Conservation (phyloP, 2,329 filamentous ascomycete genomes). For the Aspergillus carbonarius region DNA sequence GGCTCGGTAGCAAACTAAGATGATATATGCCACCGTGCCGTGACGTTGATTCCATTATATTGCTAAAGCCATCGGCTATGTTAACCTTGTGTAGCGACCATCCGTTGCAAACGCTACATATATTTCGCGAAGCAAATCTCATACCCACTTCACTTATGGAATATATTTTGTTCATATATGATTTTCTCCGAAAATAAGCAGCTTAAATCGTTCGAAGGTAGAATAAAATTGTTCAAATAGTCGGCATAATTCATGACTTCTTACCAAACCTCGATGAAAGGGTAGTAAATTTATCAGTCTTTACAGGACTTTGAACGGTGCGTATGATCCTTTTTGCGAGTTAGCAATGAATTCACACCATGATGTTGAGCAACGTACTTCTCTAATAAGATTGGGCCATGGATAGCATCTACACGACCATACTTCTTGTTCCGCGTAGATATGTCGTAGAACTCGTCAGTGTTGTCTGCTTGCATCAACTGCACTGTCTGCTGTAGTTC, state of each 20-base stretch:
- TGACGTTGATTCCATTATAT: not conserved
- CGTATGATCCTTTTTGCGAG: conserved; percentile 58
- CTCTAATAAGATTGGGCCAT: conserved; percentile 84
- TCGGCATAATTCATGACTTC: conserved; percentile 35
- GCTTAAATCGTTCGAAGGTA: not conserved
- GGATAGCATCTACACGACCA: conserved; percentile 84
- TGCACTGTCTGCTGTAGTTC: conserved; percentile 91
- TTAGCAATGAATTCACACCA: conserved; percentile 17
- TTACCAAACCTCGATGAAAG: conserved; percentile 75
- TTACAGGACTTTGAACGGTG: conserved; percentile 58
- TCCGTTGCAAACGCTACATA: not conserved
- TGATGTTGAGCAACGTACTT: conserved; percentile 59
- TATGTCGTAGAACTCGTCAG: conserved; percentile 97
- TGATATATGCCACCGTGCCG: not conserved
- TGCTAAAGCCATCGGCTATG: not conserved
- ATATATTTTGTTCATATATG: not conserved
- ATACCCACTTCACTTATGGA: not conserved
- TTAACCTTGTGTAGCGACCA: not conserved
- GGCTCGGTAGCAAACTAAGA: not conserved
- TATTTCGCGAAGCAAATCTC: not conserved
- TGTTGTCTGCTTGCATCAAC: conserved; percentile 80
- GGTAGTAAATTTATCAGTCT: conserved; percentile 65
- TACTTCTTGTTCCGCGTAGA: conserved; percentile 90
- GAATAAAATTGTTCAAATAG: not conserved
- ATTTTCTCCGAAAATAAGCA: not conserved